phyloP scores from a whole-genome alignment of 2,329 filamentous ascomycete genomes.

The Calonectria naviculata region DNA sequence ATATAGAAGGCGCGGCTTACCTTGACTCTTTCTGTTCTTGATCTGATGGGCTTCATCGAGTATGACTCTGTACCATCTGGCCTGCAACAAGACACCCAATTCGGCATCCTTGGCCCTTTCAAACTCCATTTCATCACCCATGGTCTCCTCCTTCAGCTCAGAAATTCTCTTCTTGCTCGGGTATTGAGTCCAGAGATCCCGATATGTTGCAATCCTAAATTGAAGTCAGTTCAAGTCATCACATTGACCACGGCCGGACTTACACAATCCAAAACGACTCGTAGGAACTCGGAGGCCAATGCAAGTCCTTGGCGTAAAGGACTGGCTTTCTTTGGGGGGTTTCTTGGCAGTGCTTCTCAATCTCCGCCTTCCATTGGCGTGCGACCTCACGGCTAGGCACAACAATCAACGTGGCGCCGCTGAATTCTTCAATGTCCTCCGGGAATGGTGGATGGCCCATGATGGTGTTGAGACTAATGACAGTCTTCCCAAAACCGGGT shows the following conservation, averaged over 20 bases:
- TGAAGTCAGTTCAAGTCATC: background rate
- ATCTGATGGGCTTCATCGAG: conserved; percentile 68
- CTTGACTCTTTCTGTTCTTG: conserved; percentile 56
- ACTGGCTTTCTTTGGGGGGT: rapidly evolving
- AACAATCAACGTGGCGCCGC: conserved; percentile 48
- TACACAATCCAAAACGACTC: conserved; percentile 12
- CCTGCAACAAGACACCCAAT: conserved; percentile 30
- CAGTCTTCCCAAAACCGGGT: conserved; percentile 76
- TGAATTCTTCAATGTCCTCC: conserved; percentile 49
- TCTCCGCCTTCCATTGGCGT: conserved; percentile 43
- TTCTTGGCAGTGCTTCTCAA: conserved; percentile 35
- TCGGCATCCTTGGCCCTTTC: conserved; percentile 54
- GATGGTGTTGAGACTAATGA: conserved; percentile 82
- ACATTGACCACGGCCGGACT: background rate
- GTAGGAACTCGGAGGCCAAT: no score
- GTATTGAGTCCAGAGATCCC: conserved; percentile 36
- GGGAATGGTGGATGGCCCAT: conserved; percentile 62
- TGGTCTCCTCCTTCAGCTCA: background rate
- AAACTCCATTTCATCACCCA: conserved; percentile 28
- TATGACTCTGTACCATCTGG: conserved; percentile 62
- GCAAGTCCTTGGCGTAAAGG: conserved; percentile 22
- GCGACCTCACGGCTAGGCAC: conserved; percentile 38
- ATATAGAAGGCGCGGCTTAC: conserved; percentile 31
- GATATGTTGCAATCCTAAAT: conserved; percentile 44
- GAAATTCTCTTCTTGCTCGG: background rate